Base-by-base conservation (phyloP, 208 protist genomes). In the Crithidia bombi region DNA sequence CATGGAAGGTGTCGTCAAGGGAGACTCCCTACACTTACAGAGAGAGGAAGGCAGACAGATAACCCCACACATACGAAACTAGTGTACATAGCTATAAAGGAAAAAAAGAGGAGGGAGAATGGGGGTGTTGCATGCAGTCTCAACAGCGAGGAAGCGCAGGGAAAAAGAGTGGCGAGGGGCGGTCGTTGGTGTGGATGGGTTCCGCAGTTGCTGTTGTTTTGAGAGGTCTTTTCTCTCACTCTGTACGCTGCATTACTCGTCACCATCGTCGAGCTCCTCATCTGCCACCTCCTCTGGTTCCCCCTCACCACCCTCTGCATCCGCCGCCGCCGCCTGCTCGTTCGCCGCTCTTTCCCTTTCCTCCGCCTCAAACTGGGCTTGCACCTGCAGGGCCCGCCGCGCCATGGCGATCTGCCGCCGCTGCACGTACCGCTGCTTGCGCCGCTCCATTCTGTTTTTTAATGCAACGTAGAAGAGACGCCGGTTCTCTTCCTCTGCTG, bases 391-490 rank as follows among this genome's bases (percentile, higher is more conserved):
- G 32, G 52, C 73, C 38, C 73, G 82, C 52, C 76, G 74, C 19
- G 81, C 81, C 3, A 79, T 43, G 25, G 63, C 82, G 23, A 72
- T 74, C 23, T 67, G 73, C 11, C 59, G 73, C 15, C 75, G 80
- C n/a, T 50, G 79, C 58, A 79, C 69, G 3, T 90, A 85, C 2
- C 68, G 36, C 63, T 52, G 64, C 56, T 90, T 81, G 46, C 85
- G 59, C 64, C 81, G 56, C 55, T 79, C 67, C 52, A 89, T 69
- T 46, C 84, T 43, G 0, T 77, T 63, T 52, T 89, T 66, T 9
- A 90, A 59, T 19, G 61, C 49, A 28, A 47, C 47, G 56, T 72
- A 73, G 15, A 64, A 73, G 1, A 50, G 51, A 4, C 66, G 56
- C 5, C 58, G 51, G 41, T 69, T 52, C 28, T 52, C 46, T 12